Evolutionary conservation across 176 grass and related monocot species (phyloP), one percentile per base, ranked within the genome.

Genomic region (Oryza punctata): DNA sequence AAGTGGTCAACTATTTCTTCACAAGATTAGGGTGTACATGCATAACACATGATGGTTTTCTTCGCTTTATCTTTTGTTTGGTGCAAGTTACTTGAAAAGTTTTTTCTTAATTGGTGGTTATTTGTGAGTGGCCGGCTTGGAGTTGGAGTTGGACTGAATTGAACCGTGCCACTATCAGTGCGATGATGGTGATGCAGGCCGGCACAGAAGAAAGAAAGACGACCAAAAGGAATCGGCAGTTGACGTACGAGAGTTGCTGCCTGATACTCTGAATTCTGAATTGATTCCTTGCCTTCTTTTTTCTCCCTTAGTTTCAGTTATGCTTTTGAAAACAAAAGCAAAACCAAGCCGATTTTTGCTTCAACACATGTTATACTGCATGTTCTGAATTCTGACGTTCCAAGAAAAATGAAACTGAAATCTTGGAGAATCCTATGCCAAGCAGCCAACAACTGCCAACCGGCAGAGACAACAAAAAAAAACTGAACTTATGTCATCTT

Each of bases 41-140:
- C 61, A 47, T 7, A 47, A 28, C 10, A 38, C 25, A 57, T 67
- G 57, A 45, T 59, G 76, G 57, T 81, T 29, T 29, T 38, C 23
- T 76, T 63, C 72, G 5, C 77, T 89, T 85, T 72, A 85, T 81
- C 65, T 77, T 85, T 85, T 89, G 82, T 85, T 89, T 21, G 71
- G 82, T 85, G 65, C 19, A 89, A 85, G 88, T 61, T 81, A 81
- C 82, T 89, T 70, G 46, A 85, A 85, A 63, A 41, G 57, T n/a
- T 61, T 38, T 38, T 61, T 61, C 21, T 67, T 30, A 54, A 43
- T 76, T 44, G 60, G 66, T 69, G 25, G 10, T 21, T 59, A 24
- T 64, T 4, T 66, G 78, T 52, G 63, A 70, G 13, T 52, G 78
- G 72, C 29, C 65, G 78, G 65, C 71, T 70, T 45, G 71, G 63